Conservation (phyloP, 306 rosid species). For the Lathyrus sativus region DNA sequence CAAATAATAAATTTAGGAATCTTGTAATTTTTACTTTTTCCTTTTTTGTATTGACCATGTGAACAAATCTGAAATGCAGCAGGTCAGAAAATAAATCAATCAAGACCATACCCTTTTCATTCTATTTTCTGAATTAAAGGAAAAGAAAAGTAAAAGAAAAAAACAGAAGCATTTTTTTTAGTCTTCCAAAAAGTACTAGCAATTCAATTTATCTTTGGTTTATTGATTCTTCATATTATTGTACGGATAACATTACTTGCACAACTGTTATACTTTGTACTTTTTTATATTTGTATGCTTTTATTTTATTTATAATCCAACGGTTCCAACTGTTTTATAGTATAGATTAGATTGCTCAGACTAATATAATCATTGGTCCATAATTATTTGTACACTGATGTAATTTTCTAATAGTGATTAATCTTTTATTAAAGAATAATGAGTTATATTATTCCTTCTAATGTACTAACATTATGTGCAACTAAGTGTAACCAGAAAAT, state of each 20-base stretch:
- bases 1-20: conserved; percentile 11
- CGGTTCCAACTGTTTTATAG: neutral
- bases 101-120: conserved; percentile 17
- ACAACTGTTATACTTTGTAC: neutral
- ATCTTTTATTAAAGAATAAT: no score
- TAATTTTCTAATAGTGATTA: no score
- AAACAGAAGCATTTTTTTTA: conserved; percentile 8
- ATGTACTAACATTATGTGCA: neutral
- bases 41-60: conserved; percentile 7
- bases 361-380: neutral
- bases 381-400: no score
- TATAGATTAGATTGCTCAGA: neutral
- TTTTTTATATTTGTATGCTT: neutral
- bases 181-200: neutral
- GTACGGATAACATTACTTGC: neutral
- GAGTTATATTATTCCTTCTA: no score
- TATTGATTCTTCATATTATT: neutral
- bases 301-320: neutral
- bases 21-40: conserved; percentile 5
- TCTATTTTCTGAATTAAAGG: conserved; percentile 30
- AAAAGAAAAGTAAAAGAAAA: conserved; percentile 28
- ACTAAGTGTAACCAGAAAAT: no score
- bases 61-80: neutral
- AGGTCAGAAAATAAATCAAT: conserved; percentile 17
- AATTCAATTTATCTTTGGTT: conserved; percentile 12